Conservation (phyloP, 75 land plant species). For the Pinus albicaulis region DNA sequence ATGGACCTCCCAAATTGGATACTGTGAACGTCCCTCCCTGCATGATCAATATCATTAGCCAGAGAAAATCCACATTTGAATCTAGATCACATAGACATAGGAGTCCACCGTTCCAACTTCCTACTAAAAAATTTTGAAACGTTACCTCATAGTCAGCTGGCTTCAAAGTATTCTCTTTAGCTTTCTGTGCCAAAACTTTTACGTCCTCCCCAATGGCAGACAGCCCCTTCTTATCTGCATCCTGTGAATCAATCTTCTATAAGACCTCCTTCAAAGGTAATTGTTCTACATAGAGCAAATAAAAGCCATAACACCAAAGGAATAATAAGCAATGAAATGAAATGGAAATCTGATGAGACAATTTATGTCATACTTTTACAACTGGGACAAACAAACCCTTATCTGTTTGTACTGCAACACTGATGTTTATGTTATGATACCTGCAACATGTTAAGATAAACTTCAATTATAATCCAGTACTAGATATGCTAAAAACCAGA, state of each 20-base stretch:
- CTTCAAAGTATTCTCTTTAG: constrained; percentile 85
- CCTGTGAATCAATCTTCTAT: constrained; percentile 42
- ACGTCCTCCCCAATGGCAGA: constrained; percentile 82
- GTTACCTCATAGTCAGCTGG: constrained; percentile 94
- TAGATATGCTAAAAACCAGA: not conserved
- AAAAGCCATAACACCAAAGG: not conserved
- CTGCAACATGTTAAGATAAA: constrained; percentile 30
- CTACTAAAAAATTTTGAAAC: not conserved
- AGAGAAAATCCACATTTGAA: not conserved
- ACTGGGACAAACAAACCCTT: constrained; percentile 96
- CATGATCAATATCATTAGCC: constrained; percentile 11
- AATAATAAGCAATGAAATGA: not conserved
- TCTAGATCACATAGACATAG: not conserved
- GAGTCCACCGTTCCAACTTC: not conserved
- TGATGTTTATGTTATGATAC: constrained; percentile 86
- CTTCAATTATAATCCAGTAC: not conserved
- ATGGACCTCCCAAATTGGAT: constrained; percentile 97
- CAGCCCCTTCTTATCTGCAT: constrained; percentile 97
- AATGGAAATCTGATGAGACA: not conserved
- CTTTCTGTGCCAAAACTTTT: constrained; percentile 85
- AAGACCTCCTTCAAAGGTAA: not conserved
- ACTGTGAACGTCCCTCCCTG: constrained; percentile 99
- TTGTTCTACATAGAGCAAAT: not conserved
- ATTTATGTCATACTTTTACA: constrained; percentile 53
- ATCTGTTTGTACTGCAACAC: constrained; percentile 98